Evolutionary conservation across 306 rosid species (phyloP).

Genomic region (Quercus suber): DNA sequence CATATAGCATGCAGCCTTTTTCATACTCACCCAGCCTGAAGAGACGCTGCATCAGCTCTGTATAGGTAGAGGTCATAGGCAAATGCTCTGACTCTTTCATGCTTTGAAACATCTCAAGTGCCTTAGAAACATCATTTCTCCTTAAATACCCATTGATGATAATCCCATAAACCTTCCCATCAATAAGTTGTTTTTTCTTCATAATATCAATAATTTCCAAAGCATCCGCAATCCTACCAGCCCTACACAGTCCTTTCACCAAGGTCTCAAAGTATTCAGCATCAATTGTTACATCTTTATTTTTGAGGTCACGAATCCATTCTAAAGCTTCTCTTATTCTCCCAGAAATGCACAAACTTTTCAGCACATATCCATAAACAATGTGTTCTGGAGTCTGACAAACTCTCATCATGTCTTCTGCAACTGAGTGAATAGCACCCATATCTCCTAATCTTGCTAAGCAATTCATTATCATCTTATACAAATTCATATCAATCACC

Average conservation of each 20-base stretch:
- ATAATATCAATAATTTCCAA: conserved; percentile 69
- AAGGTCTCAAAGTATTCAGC: conserved; percentile 59
- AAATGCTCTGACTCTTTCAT: conserved; percentile 60
- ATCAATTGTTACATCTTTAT: conserved; percentile 50
- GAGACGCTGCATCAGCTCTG: conserved; percentile 72
- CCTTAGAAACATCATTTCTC: conserved; percentile 47
- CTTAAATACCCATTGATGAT: conserved; percentile 63
- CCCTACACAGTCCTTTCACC: conserved; percentile 74
- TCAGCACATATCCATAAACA: conserved; percentile 56
- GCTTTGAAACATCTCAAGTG: conserved; percentile 55
- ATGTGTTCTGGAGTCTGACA: conserved; percentile 43
- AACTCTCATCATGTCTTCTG: conserved; percentile 61
- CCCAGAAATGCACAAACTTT: conserved; percentile 63
- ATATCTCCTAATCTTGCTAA: conserved; percentile 60
- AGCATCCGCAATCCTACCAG: conserved; percentile 61
- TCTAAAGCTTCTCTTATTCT: conserved; percentile 78
- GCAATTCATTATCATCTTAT: conserved; percentile 56
- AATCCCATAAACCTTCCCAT: conserved; percentile 51
- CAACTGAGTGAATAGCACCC: conserved; percentile 47
- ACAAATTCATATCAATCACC: conserved; percentile 45
- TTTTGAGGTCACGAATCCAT: conserved; percentile 66
- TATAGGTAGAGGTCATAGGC: conserved; percentile 61
- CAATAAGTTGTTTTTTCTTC: conserved; percentile 47
- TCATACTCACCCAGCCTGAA: conserved; percentile 49
- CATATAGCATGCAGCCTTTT: conserved; percentile 63